These are phyloP conservation scores for Sarcocystis neurona DNA, from an alignment of 169 alveolate species.

Conservation along the genomic window DNA sequence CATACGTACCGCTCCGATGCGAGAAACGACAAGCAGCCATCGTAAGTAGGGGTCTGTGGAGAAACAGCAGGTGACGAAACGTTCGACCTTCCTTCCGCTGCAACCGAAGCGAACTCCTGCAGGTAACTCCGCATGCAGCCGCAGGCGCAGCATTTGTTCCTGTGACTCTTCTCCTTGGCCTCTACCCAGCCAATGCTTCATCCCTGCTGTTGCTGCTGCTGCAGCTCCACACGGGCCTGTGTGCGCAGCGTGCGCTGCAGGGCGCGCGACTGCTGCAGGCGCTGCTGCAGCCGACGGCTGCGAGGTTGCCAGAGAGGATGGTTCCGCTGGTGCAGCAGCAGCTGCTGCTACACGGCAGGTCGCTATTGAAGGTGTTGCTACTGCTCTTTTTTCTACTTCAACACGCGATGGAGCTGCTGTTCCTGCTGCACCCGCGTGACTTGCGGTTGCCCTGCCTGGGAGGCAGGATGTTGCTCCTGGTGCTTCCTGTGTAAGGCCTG, in stretches of 20 bases:
- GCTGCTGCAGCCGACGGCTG: too few species aligned
- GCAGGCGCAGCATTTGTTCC: conserved; percentile 26
- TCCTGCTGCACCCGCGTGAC: too few species aligned
- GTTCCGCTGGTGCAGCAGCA: not conserved
- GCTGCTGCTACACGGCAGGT: not conserved
- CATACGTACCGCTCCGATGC: conserved; percentile 42
- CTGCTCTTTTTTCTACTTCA: too few species aligned
- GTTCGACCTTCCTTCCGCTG: conserved; percentile 52
- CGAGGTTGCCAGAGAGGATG: too few species aligned
- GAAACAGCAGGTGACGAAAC: conserved; percentile 9
- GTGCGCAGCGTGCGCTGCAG: not conserved
- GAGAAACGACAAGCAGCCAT: conserved; percentile 54
- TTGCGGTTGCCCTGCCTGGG: too few species aligned
- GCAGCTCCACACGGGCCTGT: not conserved
- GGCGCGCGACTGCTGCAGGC: conserved; percentile 7
- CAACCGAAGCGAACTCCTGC: conserved; percentile 55
- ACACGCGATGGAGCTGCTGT: too few species aligned
- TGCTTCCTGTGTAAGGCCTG: not conserved
- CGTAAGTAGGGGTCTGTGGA: conserved; percentile 31
- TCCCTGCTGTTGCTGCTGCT: not conserved
- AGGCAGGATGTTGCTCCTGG: not conserved
- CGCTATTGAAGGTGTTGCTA: too few species aligned
- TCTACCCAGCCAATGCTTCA: not conserved
- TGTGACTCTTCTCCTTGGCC: not conserved
- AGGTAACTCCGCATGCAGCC: conserved; percentile 44